Conservation (phyloP, 768 basidiomycete genomes). For the Hypholoma fasciculare region DNA sequence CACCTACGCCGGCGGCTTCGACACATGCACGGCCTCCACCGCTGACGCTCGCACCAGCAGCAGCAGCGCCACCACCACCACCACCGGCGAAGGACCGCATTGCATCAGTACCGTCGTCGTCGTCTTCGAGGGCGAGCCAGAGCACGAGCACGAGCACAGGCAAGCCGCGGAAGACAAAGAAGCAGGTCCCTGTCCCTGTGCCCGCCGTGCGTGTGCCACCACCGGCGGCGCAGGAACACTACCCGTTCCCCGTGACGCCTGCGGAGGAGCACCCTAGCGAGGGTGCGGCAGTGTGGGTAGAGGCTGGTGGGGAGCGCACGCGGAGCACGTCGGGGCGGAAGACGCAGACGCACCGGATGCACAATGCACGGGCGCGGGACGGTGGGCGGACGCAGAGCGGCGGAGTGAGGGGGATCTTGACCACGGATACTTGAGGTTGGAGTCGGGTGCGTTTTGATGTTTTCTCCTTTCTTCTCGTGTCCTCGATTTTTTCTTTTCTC, state of each 20-base stretch:
- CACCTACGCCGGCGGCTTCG: no score
- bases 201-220: constrained; percentile 41
- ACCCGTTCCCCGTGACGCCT: constrained; percentile 64
- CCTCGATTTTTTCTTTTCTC: not conserved
- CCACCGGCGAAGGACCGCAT: constrained; percentile 1
- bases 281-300: constrained; percentile 1
- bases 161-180: constrained; percentile 40
- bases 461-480: not conserved
- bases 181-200: constrained; percentile 40
- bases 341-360: constrained; percentile 48
- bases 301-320: constrained; percentile 16
- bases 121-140: constrained; percentile 7
- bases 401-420: constrained; percentile 75
- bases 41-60: not conserved
- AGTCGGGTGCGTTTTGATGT: not conserved
- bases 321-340: constrained; percentile 21
- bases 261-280: constrained; percentile 23
- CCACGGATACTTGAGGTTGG: constrained; percentile 30
- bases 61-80: not conserved
- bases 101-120: constrained; percentile 10
- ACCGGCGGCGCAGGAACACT: constrained; percentile 38
- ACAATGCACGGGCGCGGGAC: constrained; percentile 71
- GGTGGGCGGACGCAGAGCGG: constrained; percentile 86
- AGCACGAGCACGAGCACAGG: constrained; percentile 20
- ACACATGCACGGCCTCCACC: no score